Evolutionary conservation across 1,284 basidiomycete genomes (phyloP), one percentile per base, ranked within the genome.

Genomic region (Marasmius fiardii): DNA sequence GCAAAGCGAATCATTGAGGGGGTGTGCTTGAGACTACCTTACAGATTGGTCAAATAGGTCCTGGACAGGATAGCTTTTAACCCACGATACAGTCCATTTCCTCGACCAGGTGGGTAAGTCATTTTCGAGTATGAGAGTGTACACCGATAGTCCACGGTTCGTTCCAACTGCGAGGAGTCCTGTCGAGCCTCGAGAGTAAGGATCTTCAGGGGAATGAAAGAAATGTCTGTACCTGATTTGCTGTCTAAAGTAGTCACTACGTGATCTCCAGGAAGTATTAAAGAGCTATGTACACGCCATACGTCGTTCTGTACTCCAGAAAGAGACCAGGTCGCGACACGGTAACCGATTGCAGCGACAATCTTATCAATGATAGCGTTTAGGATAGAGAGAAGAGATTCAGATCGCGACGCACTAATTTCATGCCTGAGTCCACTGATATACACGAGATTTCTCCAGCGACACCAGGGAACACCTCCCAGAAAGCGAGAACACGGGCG

Each of bases 221-320:
- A 54, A 43, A 43, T 33, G 24, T 55, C 7, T 44, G 41, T 71
- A 90, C 89, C 86, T 61, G 86, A 85, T 72, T 80, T 82, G 65
- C 83, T 87, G 67, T 88, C 85, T 56, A 93, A 67, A 3, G 85
- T 71, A 1, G 81, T 82, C 26, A 92, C 75, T 20, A 64, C 57
- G 52, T 80, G 75, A n/a, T 69, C 71, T 47, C 81, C 77, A 1
- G 82, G 76, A 45, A 89, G 75, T 18, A 78, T 65, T 10, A 93
- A 78, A 18, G 88, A 87, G 2, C 92, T 93, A 67, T 93, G 92
- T 3, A 93, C 78, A 43, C 84, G 80, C 88, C 89, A 92, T 6
- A 75, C 73, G 60, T 82, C 77, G 48, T 77, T 73, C 59, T 80
- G 77, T 24, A 78, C 74, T 37, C 80, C 85, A 31, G 88, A 88